Percentiles rank a stretch among this genome's conserved stretches.
These are phyloP conservation scores for Fraxinus baroniana DNA, from an alignment of 305 asterid species.

Conservation along the genomic window DNA sequence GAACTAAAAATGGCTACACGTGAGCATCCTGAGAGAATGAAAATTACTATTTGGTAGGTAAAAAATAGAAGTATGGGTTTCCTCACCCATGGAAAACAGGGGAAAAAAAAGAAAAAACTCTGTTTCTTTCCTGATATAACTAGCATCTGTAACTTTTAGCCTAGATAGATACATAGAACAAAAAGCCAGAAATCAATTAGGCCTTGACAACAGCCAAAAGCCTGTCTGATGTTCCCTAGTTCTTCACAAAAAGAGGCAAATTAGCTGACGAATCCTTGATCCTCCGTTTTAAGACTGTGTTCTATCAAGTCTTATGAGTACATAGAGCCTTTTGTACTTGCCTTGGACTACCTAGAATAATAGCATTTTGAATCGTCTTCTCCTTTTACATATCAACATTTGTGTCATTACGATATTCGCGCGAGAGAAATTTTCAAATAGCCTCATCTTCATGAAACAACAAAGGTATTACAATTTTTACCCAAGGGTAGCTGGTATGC, in stretches of 20 bases:
- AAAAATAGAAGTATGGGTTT: neutral
- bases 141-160: neutral
- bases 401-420: neutral
- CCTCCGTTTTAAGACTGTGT: neutral
- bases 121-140: neutral
- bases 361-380: neutral
- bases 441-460: neutral
- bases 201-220: neutral
- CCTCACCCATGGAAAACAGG: neutral
- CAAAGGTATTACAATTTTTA: neutral
- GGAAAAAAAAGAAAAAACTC: neutral
- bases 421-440: neutral
- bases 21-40: neutral
- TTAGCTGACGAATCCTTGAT: neutral
- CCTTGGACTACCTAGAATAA: neutral
- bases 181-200: neutral
- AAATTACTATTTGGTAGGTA: neutral
- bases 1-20: neutral
- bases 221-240: neutral
- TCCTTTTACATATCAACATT: neutral
- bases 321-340: neutral
- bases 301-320: neutral
- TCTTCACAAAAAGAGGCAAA: neutral
- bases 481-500: neutral
- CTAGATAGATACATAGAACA: too few relatives aligned